Percentiles rank a stretch among this genome's conserved stretches.
phyloP scores from a whole-genome alignment of 805 yeast species.

The Kodamaea lidongshanica region DNA sequence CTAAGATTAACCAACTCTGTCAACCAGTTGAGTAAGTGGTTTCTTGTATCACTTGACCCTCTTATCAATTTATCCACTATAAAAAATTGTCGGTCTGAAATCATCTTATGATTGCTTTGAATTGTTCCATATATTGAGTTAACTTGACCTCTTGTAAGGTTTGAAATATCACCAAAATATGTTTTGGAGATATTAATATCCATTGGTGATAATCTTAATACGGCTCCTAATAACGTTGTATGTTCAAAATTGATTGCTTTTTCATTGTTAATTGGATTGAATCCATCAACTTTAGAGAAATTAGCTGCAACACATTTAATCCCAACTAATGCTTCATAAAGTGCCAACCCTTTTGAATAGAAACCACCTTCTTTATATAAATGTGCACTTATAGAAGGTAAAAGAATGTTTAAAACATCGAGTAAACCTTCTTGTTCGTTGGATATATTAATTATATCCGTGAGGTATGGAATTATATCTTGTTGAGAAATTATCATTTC shows the following conservation, averaged over 20 bases:
- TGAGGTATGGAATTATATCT: constrained; percentile 36
- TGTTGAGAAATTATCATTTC: constrained; percentile 23
- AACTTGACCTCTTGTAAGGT: constrained; percentile 32
- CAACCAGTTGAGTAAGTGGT: constrained; percentile 59
- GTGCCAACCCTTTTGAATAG: constrained; percentile 48
- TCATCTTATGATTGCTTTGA: constrained; percentile 56
- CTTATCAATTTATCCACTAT: constrained; percentile 72
- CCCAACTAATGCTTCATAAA: constrained; percentile 52
- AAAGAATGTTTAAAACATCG: constrained; percentile 52
- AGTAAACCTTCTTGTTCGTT: constrained; percentile 59
- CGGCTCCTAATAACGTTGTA: constrained; percentile 68
- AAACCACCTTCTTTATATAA: constrained; percentile 39
- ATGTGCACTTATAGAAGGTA: constrained; percentile 38
- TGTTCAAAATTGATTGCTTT: constrained; percentile 52
- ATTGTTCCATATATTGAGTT: constrained; percentile 51
- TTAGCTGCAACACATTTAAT: constrained; percentile 57
- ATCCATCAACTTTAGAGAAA: constrained; percentile 52
- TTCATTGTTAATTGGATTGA: constrained; percentile 34
- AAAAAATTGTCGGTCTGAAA: constrained; percentile 58
- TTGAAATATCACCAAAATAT: constrained; percentile 32
- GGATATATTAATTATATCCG: constrained; percentile 41
- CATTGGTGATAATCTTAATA: constrained; percentile 70
- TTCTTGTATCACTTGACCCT: constrained; percentile 61
- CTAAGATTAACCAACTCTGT: constrained; percentile 71
- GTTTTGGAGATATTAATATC: constrained; percentile 42